Percentiles rank a stretch among this genome's conserved stretches.
phyloP scores from a whole-genome alignment of 164 flowering plant species.

The Stephania cephalantha region DNA sequence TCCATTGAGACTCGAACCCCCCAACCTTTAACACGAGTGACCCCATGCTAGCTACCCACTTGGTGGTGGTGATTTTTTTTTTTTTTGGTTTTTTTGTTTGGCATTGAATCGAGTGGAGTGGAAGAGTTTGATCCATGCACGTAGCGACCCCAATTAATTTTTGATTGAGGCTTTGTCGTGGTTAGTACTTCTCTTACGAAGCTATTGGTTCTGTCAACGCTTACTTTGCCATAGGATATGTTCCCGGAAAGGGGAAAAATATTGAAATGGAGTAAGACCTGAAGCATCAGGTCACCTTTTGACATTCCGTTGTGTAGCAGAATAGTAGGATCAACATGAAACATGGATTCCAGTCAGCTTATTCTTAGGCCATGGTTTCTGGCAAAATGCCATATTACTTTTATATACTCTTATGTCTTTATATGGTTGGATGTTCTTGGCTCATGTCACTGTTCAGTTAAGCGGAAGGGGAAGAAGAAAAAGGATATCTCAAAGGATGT shows the following conservation, averaged over 20 bases:
- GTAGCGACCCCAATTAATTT: too few species aligned
- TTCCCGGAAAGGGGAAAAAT: not conserved
- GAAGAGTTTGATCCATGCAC: too few species aligned
- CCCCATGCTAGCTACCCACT: too few species aligned
- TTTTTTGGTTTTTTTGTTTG: not conserved
- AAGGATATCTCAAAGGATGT: slow-evolving; percentile 52
- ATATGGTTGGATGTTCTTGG: not conserved
- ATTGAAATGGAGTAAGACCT: not conserved
- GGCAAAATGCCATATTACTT: not conserved
- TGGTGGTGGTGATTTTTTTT: not conserved
- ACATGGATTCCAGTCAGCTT: not conserved
- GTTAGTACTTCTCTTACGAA: not conserved
- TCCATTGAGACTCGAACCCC: too few species aligned
- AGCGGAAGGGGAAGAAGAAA: slow-evolving; percentile 77
- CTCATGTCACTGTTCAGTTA: slow-evolving; percentile 37
- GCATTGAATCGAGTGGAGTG: too few species aligned
- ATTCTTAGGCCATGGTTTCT: not conserved
- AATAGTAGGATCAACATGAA: not conserved
- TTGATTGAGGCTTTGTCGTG: too few species aligned
- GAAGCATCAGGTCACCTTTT: not conserved
- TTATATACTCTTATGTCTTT: not conserved
- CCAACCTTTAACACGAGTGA: too few species aligned
- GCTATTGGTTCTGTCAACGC: not conserved
- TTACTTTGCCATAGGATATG: not conserved
- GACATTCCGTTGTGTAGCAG: not conserved